Percentiles rank a stretch among this genome's conserved stretches.
Evolutionary conservation across 2,329 filamentous ascomycete species (phyloP).

Genomic region (Epichloe bromicola): DNA sequence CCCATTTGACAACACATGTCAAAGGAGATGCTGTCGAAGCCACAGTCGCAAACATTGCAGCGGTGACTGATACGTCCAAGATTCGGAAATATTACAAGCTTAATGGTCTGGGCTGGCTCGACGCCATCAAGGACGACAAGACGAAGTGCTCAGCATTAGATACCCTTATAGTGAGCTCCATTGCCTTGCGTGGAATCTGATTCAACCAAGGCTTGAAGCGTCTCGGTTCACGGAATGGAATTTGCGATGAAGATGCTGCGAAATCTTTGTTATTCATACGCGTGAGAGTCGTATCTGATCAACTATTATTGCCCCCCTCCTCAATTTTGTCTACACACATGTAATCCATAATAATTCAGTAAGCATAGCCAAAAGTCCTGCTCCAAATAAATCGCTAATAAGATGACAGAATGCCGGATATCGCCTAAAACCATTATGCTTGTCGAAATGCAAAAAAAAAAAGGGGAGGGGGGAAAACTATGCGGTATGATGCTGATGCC

Average conservation of each 20-base stretch:
- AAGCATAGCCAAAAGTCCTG: neutral
- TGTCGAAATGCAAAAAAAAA: neutral
- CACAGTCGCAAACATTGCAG: constrained; percentile 47
- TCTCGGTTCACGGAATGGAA: neutral
- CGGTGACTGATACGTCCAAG: constrained; percentile 50
- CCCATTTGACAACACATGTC: constrained; percentile 49
- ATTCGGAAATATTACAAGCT: constrained; percentile 83
- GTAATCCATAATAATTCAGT: neutral
- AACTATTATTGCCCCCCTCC: neutral
- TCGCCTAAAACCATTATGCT: neutral
- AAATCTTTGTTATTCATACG: neutral
- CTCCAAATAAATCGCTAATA: constrained; percentile 2
- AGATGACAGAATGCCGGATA: neutral
- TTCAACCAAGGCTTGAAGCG: too few relatives aligned
- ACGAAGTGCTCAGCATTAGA: constrained; percentile 47
- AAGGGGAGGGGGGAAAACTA: too few relatives aligned
- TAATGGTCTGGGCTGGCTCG: constrained; percentile 42
- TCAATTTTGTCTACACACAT: neutral
- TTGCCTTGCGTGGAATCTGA: constrained; percentile 45
- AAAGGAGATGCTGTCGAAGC: constrained; percentile 47
- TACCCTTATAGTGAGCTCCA: constrained; percentile 56
- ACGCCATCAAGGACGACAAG: constrained; percentile 29
- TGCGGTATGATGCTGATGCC: neutral
- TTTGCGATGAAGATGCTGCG: neutral
- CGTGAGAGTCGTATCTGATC: constrained; percentile 2